These are phyloP conservation scores for Nakataea oryzae DNA, from an alignment of 2,329 filamentous ascomycete genomes.

Conservation along the genomic window DNA sequence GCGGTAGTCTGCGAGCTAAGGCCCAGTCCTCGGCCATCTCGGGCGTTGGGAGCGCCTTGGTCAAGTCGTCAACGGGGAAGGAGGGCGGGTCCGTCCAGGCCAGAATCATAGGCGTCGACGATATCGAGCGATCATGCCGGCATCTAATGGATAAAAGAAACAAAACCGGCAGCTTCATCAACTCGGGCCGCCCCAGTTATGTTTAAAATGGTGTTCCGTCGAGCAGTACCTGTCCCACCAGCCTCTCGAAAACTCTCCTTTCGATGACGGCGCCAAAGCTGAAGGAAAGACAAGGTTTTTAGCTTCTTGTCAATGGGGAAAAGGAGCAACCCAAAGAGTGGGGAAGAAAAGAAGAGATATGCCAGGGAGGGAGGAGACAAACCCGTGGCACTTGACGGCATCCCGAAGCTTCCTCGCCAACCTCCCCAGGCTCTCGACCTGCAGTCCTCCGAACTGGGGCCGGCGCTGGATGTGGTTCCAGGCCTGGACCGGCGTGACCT, in stretches of 20 bases:
- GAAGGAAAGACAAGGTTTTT: neutral
- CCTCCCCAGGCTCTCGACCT: conserved; percentile 14
- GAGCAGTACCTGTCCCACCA: neutral
- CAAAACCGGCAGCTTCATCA: no score
- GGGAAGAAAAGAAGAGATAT: neutral
- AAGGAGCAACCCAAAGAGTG: neutral
- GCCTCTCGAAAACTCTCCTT: neutral
- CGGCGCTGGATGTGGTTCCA: conserved; percentile 23
- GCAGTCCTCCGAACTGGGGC: conserved; percentile 19
- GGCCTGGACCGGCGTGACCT: conserved; percentile 27
- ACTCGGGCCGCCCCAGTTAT: no score
- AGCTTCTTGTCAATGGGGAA: neutral
- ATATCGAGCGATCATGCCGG: no score
- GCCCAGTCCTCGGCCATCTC: no score
- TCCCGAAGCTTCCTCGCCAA: conserved; percentile 18
- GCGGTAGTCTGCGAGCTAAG: no score
- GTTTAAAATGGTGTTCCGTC: neutral
- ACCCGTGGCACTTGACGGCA: conserved; percentile 26
- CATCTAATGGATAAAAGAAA: no score
- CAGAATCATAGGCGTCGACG: no score
- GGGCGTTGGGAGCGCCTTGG: no score
- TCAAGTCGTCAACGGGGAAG: no score
- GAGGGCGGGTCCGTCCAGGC: no score
- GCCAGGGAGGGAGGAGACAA: conserved; percentile 5
- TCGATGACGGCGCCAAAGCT: conserved; percentile 5